phyloP scores from a whole-genome alignment of 2,329 filamentous ascomycete species.

The Paramyrothecium roridum region DNA sequence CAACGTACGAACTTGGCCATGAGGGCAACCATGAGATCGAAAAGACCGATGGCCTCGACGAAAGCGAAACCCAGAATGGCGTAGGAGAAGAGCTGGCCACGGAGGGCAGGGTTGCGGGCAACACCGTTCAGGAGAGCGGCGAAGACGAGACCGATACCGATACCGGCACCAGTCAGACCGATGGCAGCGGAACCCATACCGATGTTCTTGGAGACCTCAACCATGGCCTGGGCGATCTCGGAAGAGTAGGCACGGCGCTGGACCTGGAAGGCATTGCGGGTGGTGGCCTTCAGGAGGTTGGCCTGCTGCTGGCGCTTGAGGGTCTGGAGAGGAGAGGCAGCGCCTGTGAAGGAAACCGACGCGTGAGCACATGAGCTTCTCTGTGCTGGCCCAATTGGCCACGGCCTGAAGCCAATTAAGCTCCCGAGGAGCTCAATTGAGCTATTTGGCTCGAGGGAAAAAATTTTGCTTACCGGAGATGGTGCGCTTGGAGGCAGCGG shows the following conservation, averaged over 20 bases:
- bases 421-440: constrained; percentile 21
- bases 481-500: constrained; percentile 70
- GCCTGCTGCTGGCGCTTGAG: constrained; percentile 71
- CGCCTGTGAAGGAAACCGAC: constrained; percentile 35
- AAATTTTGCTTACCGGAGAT: constrained; percentile 62
- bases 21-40: constrained; percentile 89
- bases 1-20: constrained; percentile 82
- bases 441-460: constrained; percentile 17
- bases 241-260: constrained; percentile 78
- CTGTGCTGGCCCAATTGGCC: constrained; percentile 7
- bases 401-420: constrained; percentile 25
- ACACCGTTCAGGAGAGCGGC: constrained; percentile 84
- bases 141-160: constrained; percentile 95
- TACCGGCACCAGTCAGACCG: constrained; percentile 88
- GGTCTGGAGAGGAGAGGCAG: constrained; percentile 66
- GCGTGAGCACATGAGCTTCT: constrained; percentile 23
- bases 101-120: constrained; percentile 90
- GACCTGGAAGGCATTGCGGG: constrained; percentile 62
- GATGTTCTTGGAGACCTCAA: constrained; percentile 87
- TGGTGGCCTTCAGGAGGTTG: constrained; percentile 63
- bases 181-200: constrained; percentile 88
- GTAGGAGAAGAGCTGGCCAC: constrained; percentile 94
- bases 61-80: constrained; percentile 95
- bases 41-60: constrained; percentile 88
- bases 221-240: constrained; percentile 84